Evolutionary conservation across 1,284 basidiomycete species (phyloP), one percentile per base, ranked within the genome.

Genomic region (Naganishia sp.): DNA sequence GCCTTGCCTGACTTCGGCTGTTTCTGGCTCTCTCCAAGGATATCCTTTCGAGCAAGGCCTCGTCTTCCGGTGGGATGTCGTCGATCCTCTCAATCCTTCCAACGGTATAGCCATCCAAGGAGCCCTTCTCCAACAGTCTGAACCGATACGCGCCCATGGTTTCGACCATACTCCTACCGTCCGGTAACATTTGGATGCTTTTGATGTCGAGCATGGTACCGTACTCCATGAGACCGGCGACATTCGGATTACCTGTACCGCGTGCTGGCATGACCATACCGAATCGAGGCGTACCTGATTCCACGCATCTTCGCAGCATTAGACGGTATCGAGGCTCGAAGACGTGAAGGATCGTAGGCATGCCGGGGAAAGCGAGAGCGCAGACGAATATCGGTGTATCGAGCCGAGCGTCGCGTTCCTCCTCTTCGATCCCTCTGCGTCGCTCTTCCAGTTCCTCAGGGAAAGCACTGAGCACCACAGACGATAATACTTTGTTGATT

Each of bases 161-260:
- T 78, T 95, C 90, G 43, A 96, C 88, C 82, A 94, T 86, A 75
- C 90, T 92, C 49, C 94, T 83, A 7, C 94, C 94, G 77, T 97
- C 94, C 2, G 87, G 83, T 23, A 94, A 83, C 86, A 92, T 91
- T 75, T 91, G 89, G 11, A 94, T 90, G 71, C 84, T 87, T 71
- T 85, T 84, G 68, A 98, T 94, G 77, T 92, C 87, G 57, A 96
- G 84, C 89, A 97, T 94, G 33, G 93, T 97, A 2, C 94, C 94
- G 78, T 90, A 97, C 66, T 81, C 78, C 67, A 80, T 77, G 57
- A 85, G 82, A 43, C 86, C 86, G n/a, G 81, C 75, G 9, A 74
- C 31, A 33, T 70, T 70, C 0, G 73, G 68, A 21, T 68, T 66
- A 28, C 76, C 80, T 23, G 70, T 71, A 16, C 74, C 72, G 48